Percentiles rank a stretch among this genome's conserved stretches.
phyloP scores from a whole-genome alignment of 2,329 filamentous ascomycete genomes.

The Colletotrichum musae region DNA sequence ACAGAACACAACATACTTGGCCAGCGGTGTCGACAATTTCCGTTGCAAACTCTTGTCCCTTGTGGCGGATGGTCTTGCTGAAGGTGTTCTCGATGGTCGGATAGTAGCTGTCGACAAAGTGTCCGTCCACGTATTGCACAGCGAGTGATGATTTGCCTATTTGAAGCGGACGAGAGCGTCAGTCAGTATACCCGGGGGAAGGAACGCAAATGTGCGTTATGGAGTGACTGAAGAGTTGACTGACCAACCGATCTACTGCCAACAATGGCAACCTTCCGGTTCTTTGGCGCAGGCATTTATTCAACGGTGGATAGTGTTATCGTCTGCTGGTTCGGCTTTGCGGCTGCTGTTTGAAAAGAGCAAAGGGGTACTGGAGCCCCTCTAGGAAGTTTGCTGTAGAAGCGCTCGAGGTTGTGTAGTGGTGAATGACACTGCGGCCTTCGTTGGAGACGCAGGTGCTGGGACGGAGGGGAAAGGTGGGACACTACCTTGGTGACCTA shows the following conservation, averaged over 20 bases:
- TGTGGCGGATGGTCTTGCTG: conserved; percentile 93
- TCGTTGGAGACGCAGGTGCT: too few species aligned
- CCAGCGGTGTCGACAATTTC: conserved; percentile 99
- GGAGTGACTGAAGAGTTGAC: conserved; percentile 44
- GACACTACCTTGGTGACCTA: too few species aligned
- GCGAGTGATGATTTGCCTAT: conserved; percentile 97
- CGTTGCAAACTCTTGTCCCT: conserved; percentile 92
- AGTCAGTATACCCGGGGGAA: not conserved
- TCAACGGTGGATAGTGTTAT: not conserved
- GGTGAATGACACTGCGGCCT: too few species aligned
- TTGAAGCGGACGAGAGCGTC: conserved; percentile 2
- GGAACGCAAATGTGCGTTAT: conserved; percentile 7
- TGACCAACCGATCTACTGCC: conserved; percentile 88
- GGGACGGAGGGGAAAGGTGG: too few species aligned
- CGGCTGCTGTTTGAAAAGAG: not conserved
- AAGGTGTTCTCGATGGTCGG: conserved; percentile 99
- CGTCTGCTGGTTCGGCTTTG: not conserved
- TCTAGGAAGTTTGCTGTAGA: not conserved
- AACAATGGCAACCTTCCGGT: conserved; percentile 95
- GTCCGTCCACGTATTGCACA: conserved; percentile 96
- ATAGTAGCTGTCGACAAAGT: conserved; percentile 99
- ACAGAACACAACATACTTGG: conserved; percentile 71
- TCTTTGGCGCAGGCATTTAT: conserved; percentile 81
- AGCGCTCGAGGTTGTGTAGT: too few species aligned
- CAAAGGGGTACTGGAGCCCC: not conserved